phyloP scores from a whole-genome alignment of 108 stramenopile genomes.

The Cyclotella cryptica region DNA sequence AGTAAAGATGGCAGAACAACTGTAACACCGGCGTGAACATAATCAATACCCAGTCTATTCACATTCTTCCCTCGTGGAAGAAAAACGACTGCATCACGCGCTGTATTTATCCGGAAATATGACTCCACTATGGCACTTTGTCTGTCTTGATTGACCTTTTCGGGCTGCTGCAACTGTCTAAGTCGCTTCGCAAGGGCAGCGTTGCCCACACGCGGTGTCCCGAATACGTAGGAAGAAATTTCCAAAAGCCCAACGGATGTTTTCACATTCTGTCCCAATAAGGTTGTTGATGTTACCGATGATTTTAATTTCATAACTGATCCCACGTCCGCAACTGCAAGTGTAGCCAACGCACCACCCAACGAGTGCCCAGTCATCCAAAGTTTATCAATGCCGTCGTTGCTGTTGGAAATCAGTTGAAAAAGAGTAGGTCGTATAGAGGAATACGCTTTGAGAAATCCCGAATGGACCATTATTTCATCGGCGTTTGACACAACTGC shows the following conservation, averaged over 20 bases:
- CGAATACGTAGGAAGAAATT: constrained; percentile 23
- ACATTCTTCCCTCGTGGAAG: constrained; percentile 27
- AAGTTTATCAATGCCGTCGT: constrained; percentile 7
- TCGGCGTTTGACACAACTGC: neutral
- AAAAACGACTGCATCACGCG: constrained; percentile 22
- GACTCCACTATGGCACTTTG: neutral
- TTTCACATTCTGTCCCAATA: neutral
- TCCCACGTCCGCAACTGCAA: constrained; percentile 26
- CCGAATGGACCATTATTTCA: constrained; percentile 23
- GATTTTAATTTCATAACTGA: constrained; percentile 12
- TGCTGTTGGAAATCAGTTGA: constrained; percentile 7
- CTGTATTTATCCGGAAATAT: constrained; percentile 9
- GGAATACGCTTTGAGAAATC: constrained; percentile 27
- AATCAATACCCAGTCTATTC: constrained; percentile 26
- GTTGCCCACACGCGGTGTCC: constrained; percentile 29
- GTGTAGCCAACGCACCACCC: constrained; percentile 19
- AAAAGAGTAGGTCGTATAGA: constrained; percentile 22
- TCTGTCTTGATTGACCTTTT: neutral
- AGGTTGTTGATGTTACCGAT: neutral
- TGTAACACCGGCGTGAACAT: constrained; percentile 20
- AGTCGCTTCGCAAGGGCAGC: constrained; percentile 8
- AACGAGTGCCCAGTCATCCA: constrained; percentile 29
- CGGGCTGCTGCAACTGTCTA: neutral
- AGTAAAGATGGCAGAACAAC: constrained; percentile 15
- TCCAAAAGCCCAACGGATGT: neutral